Evolutionary conservation across 2,329 filamentous ascomycete species (phyloP), one percentile per base, ranked within the genome.

Genomic region (Myriosclerotinia duriaeana): DNA sequence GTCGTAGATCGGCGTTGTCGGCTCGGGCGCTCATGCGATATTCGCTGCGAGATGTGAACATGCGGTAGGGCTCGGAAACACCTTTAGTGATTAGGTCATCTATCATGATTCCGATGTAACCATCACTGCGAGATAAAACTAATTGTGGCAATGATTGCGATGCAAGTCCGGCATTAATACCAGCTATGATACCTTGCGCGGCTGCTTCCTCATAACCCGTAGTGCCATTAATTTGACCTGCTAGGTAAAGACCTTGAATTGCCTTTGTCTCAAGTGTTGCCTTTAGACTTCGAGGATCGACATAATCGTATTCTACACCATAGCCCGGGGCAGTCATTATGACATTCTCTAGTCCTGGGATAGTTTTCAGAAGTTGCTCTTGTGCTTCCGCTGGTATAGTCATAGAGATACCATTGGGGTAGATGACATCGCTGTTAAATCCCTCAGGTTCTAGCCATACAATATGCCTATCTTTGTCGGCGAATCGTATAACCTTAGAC

Each of bases 61-160:
- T 98, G 71, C 95, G 88, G 79, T 99, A 99, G 1, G 95, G 95
- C 76, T 99, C 95, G 2, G 91, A 93, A 40, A 99, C 95, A 58
- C 95, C 95, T 79, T 97, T 98, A 30, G 94, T 98, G 75, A 96
- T 89, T 48, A 99, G 86, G 77, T 99, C 95, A 78, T 99, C 95
- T 74, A 99, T 93, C 93, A 99, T 97, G 79, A 99, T 90, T 71
- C 95, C 95, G 74, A 99, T 98, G 78, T 97, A 99, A 15, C 92
- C 93, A 77, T 99, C 94, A 1, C 90, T 89, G 70, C 95, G 85
- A 9, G 88, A 88, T 40, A 99, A 80, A 0, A 85, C 85, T 68
- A 96, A 82, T 0, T 87, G 84, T 1, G 82, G 77, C 67, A 89
- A 86, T 1, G 85, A 85, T 68, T 86, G 84, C 0, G 93, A 87